Percentiles rank a stretch among this genome's conserved stretches.
phyloP scores from a whole-genome alignment of 495 filamentous ascomycete genomes.

The Aspergillus nidulans region DNA sequence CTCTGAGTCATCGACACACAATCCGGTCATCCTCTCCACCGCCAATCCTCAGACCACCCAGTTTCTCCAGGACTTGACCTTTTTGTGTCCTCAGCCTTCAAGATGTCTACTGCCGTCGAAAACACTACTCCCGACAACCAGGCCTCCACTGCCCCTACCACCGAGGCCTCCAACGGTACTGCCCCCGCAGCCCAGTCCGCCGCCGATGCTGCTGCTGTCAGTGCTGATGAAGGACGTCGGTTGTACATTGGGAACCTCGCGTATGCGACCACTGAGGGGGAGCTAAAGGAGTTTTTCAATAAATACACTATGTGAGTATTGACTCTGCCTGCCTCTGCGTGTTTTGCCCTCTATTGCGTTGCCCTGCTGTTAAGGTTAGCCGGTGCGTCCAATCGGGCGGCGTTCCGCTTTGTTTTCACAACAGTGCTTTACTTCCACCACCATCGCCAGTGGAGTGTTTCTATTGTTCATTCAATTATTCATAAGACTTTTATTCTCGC shows the following conservation, averaged over 20 bases:
- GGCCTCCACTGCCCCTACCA: conserved; percentile 33
- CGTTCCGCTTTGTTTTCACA: not conserved
- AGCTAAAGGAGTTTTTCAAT: conserved; percentile 99
- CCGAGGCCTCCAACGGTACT: conserved; percentile 74
- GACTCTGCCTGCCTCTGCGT: conserved; percentile 1
- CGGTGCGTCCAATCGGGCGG: not conserved
- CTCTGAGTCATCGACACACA: conserved; percentile 41
- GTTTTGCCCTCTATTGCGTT: not conserved
- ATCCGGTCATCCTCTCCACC: conserved; percentile 23
- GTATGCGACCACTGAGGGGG: conserved; percentile 98
- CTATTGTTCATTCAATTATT: not conserved
- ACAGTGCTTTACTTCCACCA: not conserved
- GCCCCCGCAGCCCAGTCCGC: conserved; percentile 66
- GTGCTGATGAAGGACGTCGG: conserved; percentile 96
- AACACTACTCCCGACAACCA: conserved; percentile 47
- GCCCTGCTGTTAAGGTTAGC: not conserved
- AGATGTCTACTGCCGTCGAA: conserved; percentile 56
- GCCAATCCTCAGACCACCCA: conserved; percentile 13
- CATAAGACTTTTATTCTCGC: not conserved
- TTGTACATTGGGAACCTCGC: conserved; percentile 99
- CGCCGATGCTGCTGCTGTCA: conserved; percentile 85
- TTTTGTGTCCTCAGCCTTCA: conserved; percentile 45
- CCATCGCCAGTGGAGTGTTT: not conserved
- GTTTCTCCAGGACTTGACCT: conserved; percentile 17
- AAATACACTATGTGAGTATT: conserved; percentile 91